These are phyloP conservation scores for Corynascus novoguineensis DNA, from an alignment of 495 filamentous ascomycete genomes.

Conservation along the genomic window DNA sequence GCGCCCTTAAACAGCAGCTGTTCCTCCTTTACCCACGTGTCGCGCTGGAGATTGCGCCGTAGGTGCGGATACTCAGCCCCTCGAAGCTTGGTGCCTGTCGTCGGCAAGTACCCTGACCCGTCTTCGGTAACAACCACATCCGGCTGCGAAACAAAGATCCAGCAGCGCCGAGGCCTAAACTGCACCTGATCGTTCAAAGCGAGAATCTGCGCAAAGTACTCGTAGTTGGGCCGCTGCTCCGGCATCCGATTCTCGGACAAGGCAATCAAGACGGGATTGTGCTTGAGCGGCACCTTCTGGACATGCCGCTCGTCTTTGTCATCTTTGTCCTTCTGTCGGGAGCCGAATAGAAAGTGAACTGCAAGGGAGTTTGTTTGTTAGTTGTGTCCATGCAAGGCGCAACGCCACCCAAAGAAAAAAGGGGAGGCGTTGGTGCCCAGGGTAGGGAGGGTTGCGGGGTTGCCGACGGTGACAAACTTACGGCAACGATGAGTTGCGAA, in stretches of 20 bases:
- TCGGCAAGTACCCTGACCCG: slow-evolving; percentile 29
- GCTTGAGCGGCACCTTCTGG: slow-evolving; percentile 47
- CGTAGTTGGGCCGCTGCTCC: slow-evolving; percentile 46
- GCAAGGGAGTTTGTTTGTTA: slow-evolving; percentile 12
- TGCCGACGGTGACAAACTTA: slow-evolving; percentile 17
- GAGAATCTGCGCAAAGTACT: slow-evolving; percentile 43
- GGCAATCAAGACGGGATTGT: slow-evolving; percentile 48
- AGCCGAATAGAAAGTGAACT: slow-evolving; percentile 47
- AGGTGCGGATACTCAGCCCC: slow-evolving; percentile 44
- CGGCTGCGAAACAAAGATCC: slow-evolving; percentile 42
- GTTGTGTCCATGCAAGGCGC: slow-evolving; percentile 6
- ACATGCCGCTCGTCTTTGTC: slow-evolving; percentile 25
- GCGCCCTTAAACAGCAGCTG: slow-evolving; percentile 31
- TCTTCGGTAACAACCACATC: slow-evolving; percentile 35
- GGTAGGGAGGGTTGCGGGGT: background rate
- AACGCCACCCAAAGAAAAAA: slow-evolving; percentile 12
- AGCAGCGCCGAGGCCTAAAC: slow-evolving; percentile 39
- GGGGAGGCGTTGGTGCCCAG: too few relatives aligned
- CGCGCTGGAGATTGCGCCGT: slow-evolving; percentile 37
- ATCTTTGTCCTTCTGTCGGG: slow-evolving; percentile 16
- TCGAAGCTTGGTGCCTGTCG: slow-evolving; percentile 31
- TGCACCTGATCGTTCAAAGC: slow-evolving; percentile 37
- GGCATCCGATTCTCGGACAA: slow-evolving; percentile 44
- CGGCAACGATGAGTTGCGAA: slow-evolving; percentile 38
- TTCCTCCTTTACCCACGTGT: slow-evolving; percentile 32